Evolutionary conservation across 1,284 basidiomycete genomes (phyloP), one percentile per base, ranked within the genome.

Genomic region (Chiua sp.): DNA sequence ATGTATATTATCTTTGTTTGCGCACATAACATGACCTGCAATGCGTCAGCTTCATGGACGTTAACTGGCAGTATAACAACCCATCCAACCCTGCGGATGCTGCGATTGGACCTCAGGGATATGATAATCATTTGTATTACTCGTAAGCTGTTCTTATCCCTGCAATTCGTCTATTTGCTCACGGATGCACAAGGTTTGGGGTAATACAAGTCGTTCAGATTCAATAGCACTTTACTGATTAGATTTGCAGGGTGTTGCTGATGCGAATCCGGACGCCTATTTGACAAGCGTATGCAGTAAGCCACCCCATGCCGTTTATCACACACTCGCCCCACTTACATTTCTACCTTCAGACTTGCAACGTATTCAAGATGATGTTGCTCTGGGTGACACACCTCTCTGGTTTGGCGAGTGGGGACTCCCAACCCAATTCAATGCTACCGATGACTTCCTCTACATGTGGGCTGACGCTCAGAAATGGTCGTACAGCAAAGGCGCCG

Each of bases 391-490:
- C 63, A 66, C 70, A 3, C 82, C 82, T 7, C 70, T 79, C 47
- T 75, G 75, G 72, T 79, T 79, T 53, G 79, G 79, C 74, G 90
- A 92, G 79, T 93, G 91, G 89, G 82, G 82, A 12, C 77, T 93
- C 22, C 74, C 88, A 3, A 90, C 89, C 1, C 80, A 91, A 62
- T 92, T 91, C 72, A 63, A 75, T 32, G 84, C 88, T 3, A 83
- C 85, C 1, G 82, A 90, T 55, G 80, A 72, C 2, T 92, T 92
- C 78, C 72, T 91, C 42, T 64, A 60, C 54, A 75, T 87, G 65
- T 92, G 89, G 90, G 90, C 88, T n/a, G 90, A 93, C 66, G 88
- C 91, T 32, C 90, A 92, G 73, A 92, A 92, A 72, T 75, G 85
- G 47, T 78, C 81, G 1, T 92, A 89, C 61, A 81, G 80, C 57